Conservation (phyloP, 164 flowering plant species). For the Berberis thunbergii region DNA sequence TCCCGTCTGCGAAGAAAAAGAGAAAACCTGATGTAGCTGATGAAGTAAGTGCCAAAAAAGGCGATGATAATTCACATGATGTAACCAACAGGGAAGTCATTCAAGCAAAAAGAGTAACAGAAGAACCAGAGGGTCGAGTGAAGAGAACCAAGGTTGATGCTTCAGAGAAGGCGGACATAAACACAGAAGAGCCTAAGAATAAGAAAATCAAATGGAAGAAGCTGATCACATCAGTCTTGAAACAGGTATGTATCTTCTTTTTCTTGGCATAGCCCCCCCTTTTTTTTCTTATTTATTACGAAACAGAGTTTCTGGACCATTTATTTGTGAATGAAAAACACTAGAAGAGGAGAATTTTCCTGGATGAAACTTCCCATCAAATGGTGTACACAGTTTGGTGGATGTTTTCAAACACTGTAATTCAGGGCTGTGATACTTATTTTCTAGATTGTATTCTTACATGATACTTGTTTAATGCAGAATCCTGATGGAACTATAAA, state of each 20-base stretch:
- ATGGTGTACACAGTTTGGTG: too few relatives aligned
- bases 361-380: too few relatives aligned
- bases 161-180: constrained; percentile 13
- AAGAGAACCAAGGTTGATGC: constrained; percentile 21
- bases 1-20: background rate
- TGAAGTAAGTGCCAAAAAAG: constrained; percentile 15
- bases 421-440: too few relatives aligned
- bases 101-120: constrained; percentile 27
- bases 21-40: background rate
- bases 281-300: too few relatives aligned
- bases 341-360: too few relatives aligned
- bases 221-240: constrained; percentile 55
- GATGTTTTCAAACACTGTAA: too few relatives aligned
- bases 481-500: constrained; percentile 52
- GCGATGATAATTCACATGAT: constrained; percentile 16
- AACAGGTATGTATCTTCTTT: constrained; percentile 40
- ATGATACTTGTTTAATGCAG: constrained; percentile 22
- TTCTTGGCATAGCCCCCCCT: background rate
- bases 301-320: too few relatives aligned
- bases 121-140: constrained; percentile 2
- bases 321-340: too few relatives aligned
- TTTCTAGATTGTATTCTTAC: too few relatives aligned
- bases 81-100: constrained; percentile 40
- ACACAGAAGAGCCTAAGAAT: constrained; percentile 11
- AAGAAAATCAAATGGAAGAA: constrained; percentile 83